These are phyloP conservation scores for Kodamaea leandrae DNA, from an alignment of 805 yeast genomes.

Conservation along the genomic window DNA sequence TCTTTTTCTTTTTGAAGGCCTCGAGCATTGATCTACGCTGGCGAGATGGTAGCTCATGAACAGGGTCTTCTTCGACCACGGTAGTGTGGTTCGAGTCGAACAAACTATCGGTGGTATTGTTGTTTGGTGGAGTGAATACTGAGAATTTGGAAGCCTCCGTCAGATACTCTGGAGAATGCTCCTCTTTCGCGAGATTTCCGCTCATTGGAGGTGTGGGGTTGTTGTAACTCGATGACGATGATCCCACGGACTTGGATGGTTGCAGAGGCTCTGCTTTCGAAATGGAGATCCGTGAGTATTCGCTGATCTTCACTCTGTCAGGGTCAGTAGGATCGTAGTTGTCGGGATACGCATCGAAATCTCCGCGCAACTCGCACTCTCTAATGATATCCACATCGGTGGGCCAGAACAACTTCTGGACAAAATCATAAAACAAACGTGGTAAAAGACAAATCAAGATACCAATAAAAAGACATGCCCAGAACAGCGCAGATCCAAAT, in stretches of 20 bases:
- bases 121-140: not conserved
- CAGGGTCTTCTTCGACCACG: slow-evolving; percentile 6
- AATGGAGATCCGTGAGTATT: slow-evolving; percentile 24
- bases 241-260: not conserved
- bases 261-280: slow-evolving; percentile 2
- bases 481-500: slow-evolving; percentile 59
- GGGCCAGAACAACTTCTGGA: slow-evolving; percentile 55
- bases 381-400: slow-evolving; percentile 68
- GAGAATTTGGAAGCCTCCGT: too few relatives aligned
- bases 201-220: not conserved
- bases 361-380: slow-evolving; percentile 55
- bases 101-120: not conserved
- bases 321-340: slow-evolving; percentile 58
- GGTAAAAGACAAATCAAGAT: slow-evolving; percentile 57
- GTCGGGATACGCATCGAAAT: slow-evolving; percentile 46
- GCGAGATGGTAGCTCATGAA: slow-evolving; percentile 6
- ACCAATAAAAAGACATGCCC: slow-evolving; percentile 64
- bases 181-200: slow-evolving; percentile 2
- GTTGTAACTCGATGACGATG: slow-evolving; percentile 3
- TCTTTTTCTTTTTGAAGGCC: slow-evolving; percentile 33
- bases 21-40: slow-evolving; percentile 32
- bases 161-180: not conserved
- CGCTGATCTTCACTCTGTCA: slow-evolving; percentile 51
- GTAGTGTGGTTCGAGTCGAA: slow-evolving; percentile 6
- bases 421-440: slow-evolving; percentile 50